Evolutionary conservation across 2,329 filamentous ascomycete species (phyloP).

Genomic region (Sporothrix pseudoabietina): DNA sequence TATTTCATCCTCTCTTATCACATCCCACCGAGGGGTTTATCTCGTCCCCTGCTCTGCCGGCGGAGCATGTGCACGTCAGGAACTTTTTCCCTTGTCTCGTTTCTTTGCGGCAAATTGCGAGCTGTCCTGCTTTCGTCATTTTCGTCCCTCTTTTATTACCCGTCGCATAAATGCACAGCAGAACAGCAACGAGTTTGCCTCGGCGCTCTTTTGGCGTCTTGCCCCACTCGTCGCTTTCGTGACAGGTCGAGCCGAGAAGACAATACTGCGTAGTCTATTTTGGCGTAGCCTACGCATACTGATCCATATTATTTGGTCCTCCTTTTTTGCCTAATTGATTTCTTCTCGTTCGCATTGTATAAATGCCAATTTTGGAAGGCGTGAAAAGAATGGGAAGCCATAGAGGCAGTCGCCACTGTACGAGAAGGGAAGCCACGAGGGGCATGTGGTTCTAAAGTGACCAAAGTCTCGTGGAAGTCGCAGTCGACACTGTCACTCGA

Average conservation of each 20-base stretch:
- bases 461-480: neutral
- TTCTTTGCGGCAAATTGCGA: neutral
- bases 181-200: neutral
- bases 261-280: neutral
- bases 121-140: neutral
- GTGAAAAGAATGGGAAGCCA: neutral
- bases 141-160: neutral
- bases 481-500: neutral
- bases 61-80: neutral
- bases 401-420: neutral
- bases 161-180: neutral
- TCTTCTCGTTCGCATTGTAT: neutral
- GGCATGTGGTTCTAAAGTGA: constrained; percentile 1
- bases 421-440: neutral
- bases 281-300: neutral
- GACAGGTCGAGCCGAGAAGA: constrained; percentile 13
- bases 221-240: constrained; percentile 10
- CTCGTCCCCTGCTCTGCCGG: neutral
- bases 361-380: neutral
- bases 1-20: neutral
- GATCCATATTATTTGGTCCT: no score
- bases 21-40: neutral
- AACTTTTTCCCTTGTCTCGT: neutral
- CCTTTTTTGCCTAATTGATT: neutral
- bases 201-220: neutral